Base-by-base conservation (phyloP, 1,139 yeast species). In the Arxiozyma heterogenica region DNA sequence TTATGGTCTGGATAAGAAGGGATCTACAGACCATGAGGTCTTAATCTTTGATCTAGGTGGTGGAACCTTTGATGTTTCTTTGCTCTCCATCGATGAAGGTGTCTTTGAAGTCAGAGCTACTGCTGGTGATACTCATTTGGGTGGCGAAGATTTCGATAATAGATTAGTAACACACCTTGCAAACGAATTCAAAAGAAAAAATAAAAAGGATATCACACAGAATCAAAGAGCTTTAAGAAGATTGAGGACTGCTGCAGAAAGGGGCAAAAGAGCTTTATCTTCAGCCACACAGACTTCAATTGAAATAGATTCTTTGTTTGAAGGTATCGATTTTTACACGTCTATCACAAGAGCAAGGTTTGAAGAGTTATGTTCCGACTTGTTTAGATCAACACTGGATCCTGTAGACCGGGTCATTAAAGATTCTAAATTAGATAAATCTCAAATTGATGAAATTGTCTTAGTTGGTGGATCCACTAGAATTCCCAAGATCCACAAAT, bases 91-190 rank as follows among this genome's bases (percentile, higher is more conserved):
- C 72, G 95, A 90, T 74, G 96, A 89, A 62, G 97, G 97, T 81
- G 87, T 90, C 64, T 90, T 90, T 73, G 95, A 90, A 75, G 97
- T 90, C 67, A 88, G 88, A 81, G 91, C 97, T 59, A 90, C 97
- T 65, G 96, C 96, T 58, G 97, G 97, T 85, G 96, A 90, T 77
- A 90, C 97, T 61, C 97, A 90, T 77, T 82, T 90, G 79, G 97
- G 97, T 80, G 97, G 97, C 80, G 96, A 90, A 74, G 93, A 85
- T 74, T 85, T 85, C 69, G 93, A 85, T 74, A 82, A 84, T 75
- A 81, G 86, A 67, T 75, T 85, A 67, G 86, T 85, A 58, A 84
- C 76, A 72, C 84, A 79, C 76, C 84, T 86, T 75, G 83, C 84
- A 65, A 76, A 78, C 61, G 93, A 86, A 70, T 86, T 86, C 79